Conservation (phyloP, 1,284 basidiomycete genomes). For the Hemileia vastatrix region DNA sequence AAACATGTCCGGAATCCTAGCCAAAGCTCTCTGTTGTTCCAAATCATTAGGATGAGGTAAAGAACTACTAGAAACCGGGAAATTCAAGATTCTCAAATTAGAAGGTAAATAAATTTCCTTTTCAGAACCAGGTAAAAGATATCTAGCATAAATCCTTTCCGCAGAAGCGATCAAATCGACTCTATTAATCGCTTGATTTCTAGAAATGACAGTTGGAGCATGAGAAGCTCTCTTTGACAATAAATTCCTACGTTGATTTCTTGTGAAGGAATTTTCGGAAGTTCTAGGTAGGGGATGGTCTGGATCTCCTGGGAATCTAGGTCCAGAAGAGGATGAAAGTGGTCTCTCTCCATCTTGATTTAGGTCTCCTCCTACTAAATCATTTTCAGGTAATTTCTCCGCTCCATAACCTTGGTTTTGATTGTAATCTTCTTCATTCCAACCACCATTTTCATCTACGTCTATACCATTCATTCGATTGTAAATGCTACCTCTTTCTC, state of each 20-base stretch:
- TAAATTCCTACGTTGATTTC: constrained; percentile 31
- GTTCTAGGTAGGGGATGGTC: constrained; percentile 31
- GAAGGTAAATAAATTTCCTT: constrained; percentile 93
- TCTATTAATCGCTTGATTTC: constrained; percentile 78
- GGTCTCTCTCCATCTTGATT: not conserved
- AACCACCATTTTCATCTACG: too few relatives aligned
- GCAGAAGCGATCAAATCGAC: constrained; percentile 84
- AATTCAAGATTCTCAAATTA: constrained; percentile 34
- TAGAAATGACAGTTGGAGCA: constrained; percentile 58
- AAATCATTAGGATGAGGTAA: constrained; percentile 55
- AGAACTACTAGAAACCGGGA: constrained; percentile 50
- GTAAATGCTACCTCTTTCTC: constrained; percentile 76
- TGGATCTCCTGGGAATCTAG: constrained; percentile 39
- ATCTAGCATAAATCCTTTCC: constrained; percentile 86
- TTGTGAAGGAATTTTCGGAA: not conserved
- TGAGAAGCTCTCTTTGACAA: constrained; percentile 35
- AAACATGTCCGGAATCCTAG: constrained; percentile 92
- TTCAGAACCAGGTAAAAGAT: constrained; percentile 58
- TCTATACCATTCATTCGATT: constrained; percentile 73
- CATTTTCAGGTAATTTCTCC: not conserved
- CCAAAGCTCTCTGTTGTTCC: constrained; percentile 63
- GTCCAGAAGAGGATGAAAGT: constrained; percentile 14
- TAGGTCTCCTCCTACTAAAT: not conserved
- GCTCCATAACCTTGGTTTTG: too few relatives aligned
- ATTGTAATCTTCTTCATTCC: not conserved